Evolutionary conservation across 2,329 filamentous ascomycete genomes (phyloP).

Genomic region (Claviceps maximensis): DNA sequence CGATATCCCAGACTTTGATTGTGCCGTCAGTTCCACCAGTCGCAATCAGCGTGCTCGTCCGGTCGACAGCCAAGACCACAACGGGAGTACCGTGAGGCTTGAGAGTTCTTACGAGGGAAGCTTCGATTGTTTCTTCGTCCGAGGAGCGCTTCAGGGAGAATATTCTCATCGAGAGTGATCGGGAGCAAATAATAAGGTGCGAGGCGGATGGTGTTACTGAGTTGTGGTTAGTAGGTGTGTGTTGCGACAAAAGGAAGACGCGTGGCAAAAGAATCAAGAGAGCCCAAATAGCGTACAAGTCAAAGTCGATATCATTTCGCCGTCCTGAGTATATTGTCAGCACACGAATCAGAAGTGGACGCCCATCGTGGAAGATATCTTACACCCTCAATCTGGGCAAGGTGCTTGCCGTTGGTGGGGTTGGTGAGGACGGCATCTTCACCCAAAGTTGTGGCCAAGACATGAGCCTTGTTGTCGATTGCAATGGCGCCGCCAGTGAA

Average conservation of each 20-base stretch:
- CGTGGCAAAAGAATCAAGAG: no score
- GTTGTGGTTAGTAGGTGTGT: constrained; percentile 8
- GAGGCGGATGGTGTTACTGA: constrained; percentile 76
- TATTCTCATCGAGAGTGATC: constrained; percentile 91
- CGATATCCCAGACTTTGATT: constrained; percentile 95
- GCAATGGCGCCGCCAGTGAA: constrained; percentile 85
- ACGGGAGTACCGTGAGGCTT: constrained; percentile 89
- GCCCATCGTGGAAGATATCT: constrained; percentile 6
- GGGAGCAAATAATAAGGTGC: constrained; percentile 81
- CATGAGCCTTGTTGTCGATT: constrained; percentile 65
- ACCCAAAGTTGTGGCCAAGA: constrained; percentile 79
- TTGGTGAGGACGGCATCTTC: constrained; percentile 86
- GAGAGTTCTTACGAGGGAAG: constrained; percentile 61
- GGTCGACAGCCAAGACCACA: constrained; percentile 71
- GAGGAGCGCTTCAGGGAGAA: constrained; percentile 55
- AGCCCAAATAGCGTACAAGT: constrained; percentile 32
- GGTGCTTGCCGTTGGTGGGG: constrained; percentile 65
- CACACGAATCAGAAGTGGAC: not conserved
- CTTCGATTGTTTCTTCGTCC: constrained; percentile 43
- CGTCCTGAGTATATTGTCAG: constrained; percentile 40
- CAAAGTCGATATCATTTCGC: constrained; percentile 65
- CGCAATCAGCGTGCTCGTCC: constrained; percentile 76
- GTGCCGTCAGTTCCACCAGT: constrained; percentile 88
- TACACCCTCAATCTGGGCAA: constrained; percentile 81
- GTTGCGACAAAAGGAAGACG: no score